Percentiles rank a stretch among this genome's conserved stretches.
Conservation (phyloP, 306 rosid species). For the Lotus japonicus region DNA sequence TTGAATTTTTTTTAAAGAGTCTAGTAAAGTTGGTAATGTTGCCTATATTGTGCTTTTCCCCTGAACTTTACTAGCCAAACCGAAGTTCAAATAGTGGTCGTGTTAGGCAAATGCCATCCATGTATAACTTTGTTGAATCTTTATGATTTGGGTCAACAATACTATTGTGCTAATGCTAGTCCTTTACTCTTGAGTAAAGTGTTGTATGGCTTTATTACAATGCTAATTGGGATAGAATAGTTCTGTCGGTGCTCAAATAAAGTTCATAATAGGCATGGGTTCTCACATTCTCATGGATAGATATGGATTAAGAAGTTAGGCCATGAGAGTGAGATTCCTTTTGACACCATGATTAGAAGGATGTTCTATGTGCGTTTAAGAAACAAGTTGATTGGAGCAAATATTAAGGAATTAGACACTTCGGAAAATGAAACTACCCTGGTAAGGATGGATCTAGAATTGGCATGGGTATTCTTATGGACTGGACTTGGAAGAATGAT, state of each 20-base stretch:
- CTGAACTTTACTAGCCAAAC: background rate
- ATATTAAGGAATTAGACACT: background rate
- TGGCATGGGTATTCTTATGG: background rate
- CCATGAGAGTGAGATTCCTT: background rate
- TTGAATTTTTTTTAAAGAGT: background rate
- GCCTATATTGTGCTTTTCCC: background rate
- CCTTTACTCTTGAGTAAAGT: too few relatives aligned
- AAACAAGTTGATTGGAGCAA: slow-evolving; percentile 7
- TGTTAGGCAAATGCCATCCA: background rate
- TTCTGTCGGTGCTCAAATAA: background rate
- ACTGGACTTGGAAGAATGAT: background rate
- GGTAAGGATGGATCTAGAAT: background rate
- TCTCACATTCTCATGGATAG: background rate
- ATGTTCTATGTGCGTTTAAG: slow-evolving; percentile 4
- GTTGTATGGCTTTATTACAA: background rate
- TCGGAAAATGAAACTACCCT: background rate
- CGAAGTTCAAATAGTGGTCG: background rate
- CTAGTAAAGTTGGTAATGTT: background rate
- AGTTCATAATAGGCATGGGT: background rate
- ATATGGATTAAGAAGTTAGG: background rate
- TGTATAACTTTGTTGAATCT: background rate
- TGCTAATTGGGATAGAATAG: background rate
- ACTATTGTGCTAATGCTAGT: too few relatives aligned
- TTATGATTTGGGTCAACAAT: too few relatives aligned
- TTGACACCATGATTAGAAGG: background rate